Percentiles rank a stretch among this genome's conserved stretches.
Evolutionary conservation across 495 filamentous ascomycete genomes (phyloP).

Genomic region (Hypoxylon rickii): DNA sequence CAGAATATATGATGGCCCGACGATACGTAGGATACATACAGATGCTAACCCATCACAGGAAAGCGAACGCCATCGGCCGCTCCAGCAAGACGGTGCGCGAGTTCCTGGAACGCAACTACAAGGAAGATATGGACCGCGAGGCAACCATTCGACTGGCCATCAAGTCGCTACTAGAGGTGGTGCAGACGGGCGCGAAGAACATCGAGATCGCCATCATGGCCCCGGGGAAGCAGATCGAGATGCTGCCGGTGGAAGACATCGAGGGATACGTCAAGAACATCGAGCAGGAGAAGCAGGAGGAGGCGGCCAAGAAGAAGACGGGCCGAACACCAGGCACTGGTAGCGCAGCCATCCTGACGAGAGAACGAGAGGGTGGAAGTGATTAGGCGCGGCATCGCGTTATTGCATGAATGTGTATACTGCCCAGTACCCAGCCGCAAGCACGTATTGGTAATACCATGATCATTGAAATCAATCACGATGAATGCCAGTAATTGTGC

Average conservation of each 20-base stretch:
- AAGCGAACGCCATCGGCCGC: conserved; percentile 97
- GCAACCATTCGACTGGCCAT: conserved; percentile 96
- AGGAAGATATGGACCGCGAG: conserved; percentile 93
- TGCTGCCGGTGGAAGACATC: conserved; percentile 93
- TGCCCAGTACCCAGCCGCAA: conserved; percentile 24
- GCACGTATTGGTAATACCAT: conserved; percentile 8
- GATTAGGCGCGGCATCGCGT: conserved; percentile 22
- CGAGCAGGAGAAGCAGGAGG: conserved; percentile 98
- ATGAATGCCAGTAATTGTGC: conserved; percentile 14
- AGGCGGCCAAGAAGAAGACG: conserved; percentile 95
- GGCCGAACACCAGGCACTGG: conserved; percentile 76
- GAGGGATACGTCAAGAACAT: conserved; percentile 97
- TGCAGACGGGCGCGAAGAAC: conserved; percentile 98
- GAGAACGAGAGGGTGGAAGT: conserved; percentile 58
- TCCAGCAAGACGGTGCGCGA: conserved; percentile 98
- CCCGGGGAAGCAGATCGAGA: conserved; percentile 88
- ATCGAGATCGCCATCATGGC: conserved; percentile 99
- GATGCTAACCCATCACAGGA: conserved; percentile 61
- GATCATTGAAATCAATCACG: not conserved
- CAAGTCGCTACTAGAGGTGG: conserved; percentile 96
- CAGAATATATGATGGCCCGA: not conserved
- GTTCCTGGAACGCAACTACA: conserved; percentile 97
- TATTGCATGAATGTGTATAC: too few species aligned
- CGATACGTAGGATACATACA: too few species aligned
- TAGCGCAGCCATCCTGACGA: conserved; percentile 76